phyloP scores from a whole-genome alignment of 2,329 filamentous ascomycete genomes.

The Calycina marina region DNA sequence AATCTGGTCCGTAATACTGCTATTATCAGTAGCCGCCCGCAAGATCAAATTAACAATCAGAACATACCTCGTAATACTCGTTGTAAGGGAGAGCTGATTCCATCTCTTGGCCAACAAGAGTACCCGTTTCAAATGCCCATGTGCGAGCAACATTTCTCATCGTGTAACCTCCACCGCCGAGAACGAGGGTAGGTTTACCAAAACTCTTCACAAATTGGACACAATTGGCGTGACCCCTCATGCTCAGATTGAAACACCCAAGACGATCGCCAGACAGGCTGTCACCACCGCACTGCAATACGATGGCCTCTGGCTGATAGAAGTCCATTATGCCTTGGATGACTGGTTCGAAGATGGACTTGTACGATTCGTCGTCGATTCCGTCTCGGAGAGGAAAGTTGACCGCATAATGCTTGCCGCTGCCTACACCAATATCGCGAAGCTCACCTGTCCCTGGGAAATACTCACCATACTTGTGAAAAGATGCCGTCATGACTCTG shows the following conservation, averaged over 20 bases:
- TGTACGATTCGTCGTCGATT: slow-evolving; percentile 80
- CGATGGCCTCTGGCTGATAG: slow-evolving; percentile 82
- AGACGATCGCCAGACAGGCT: slow-evolving; percentile 86
- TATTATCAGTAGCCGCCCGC: slow-evolving; percentile 7
- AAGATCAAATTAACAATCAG: too few species aligned
- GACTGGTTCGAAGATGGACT: slow-evolving; percentile 81
- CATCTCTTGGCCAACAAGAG: slow-evolving; percentile 74
- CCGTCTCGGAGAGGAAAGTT: slow-evolving; percentile 88
- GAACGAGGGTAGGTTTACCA: slow-evolving; percentile 71
- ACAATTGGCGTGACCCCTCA: slow-evolving; percentile 89
- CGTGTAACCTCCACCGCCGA: slow-evolving; percentile 93
- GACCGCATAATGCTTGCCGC: slow-evolving; percentile 77
- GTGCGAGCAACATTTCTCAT: slow-evolving; percentile 93
- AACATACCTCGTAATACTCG: slow-evolving; percentile 72
- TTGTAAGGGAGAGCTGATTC: slow-evolving; percentile 79
- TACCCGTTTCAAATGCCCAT: slow-evolving; percentile 93
- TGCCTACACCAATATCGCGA: slow-evolving; percentile 72
- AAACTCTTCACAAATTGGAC: slow-evolving; percentile 84
- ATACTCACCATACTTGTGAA: slow-evolving; percentile 95
- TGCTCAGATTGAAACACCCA: slow-evolving; percentile 95
- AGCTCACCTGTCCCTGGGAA: slow-evolving; percentile 87
- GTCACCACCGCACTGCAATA: slow-evolving; percentile 91
- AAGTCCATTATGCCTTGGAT: slow-evolving; percentile 75
- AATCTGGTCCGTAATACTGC: slow-evolving; percentile 83
- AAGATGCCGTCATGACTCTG: slow-evolving; percentile 82